Evolutionary conservation across 352 stramenopile genomes (phyloP).

Genomic region (Plasmopara viticola): DNA sequence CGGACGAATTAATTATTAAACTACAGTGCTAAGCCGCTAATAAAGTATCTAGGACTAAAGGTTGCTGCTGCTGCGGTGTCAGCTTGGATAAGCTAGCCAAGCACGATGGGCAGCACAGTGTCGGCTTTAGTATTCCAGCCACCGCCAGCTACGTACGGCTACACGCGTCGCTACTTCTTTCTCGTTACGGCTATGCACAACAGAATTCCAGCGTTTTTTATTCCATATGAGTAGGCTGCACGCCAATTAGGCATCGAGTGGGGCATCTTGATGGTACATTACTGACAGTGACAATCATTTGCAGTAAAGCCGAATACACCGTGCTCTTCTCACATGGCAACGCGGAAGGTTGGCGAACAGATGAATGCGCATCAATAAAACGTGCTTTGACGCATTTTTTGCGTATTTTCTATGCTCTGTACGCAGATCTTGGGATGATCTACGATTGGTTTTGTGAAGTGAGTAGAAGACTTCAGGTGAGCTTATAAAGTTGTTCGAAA

Average conservation of each 20-base stretch:
- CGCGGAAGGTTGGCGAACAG: conserved; percentile 74
- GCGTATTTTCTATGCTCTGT: background rate
- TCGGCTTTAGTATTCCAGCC: conserved; percentile 87
- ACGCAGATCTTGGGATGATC: conserved; percentile 93
- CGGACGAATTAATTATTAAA: background rate
- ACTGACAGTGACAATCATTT: conserved; percentile 11
- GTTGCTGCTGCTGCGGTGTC: background rate
- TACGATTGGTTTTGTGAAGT: conserved; percentile 96
- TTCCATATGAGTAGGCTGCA: conserved; percentile 76
- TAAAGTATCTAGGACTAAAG: background rate
- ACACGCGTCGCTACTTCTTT: conserved; percentile 90
- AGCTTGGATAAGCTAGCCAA: background rate
- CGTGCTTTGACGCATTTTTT: background rate
- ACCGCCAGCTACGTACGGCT: conserved; percentile 65
- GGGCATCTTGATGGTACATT: conserved; percentile 1
- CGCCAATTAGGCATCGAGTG: conserved; percentile 1
- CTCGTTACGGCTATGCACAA: conserved; percentile 84
- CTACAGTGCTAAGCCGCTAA: background rate
- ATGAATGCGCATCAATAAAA: background rate
- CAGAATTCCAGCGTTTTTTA: conserved; percentile 93
- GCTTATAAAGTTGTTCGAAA: background rate
- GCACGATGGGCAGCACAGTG: conserved; percentile 70
- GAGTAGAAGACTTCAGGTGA: conserved; percentile 60
- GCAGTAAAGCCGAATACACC: conserved; percentile 88
- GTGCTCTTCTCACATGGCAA: conserved; percentile 97